These are phyloP conservation scores for Sergeia podlipaevii DNA, from an alignment of 208 protist species.

Conservation along the genomic window DNA sequence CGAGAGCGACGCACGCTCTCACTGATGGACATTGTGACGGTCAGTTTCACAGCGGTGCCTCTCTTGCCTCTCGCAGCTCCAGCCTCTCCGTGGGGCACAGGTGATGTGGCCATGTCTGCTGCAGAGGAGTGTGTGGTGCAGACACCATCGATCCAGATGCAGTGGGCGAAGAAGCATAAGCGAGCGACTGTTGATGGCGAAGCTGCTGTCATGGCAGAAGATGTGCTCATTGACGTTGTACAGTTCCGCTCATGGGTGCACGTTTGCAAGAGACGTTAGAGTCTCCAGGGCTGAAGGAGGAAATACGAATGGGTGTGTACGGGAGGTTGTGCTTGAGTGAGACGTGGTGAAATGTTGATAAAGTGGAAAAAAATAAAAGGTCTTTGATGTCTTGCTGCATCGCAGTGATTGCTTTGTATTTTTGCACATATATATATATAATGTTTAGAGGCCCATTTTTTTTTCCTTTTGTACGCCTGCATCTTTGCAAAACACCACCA, in stretches of 20 bases:
- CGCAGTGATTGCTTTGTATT: too few relatives aligned
- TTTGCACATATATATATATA: too few relatives aligned
- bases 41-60: slow-evolving; percentile 75
- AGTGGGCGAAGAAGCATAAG: slow-evolving; percentile 30
- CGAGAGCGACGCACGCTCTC: slow-evolving; percentile 60
- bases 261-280: slow-evolving; percentile 25
- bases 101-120: neutral
- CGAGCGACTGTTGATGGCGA: neutral
- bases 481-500: too few relatives aligned
- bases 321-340: too few relatives aligned
- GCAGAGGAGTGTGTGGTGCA: slow-evolving; percentile 31
- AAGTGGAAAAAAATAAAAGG: too few relatives aligned
- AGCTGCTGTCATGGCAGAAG: slow-evolving; percentile 10
- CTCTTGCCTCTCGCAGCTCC: slow-evolving; percentile 24
- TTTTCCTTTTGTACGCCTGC: too few relatives aligned
- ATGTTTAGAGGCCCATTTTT: too few relatives aligned
- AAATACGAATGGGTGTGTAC: neutral
- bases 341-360: too few relatives aligned
- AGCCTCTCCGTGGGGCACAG: slow-evolving; percentile 1
- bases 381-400: too few relatives aligned
- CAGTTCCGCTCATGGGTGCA: slow-evolving; percentile 59
- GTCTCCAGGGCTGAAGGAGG: slow-evolving; percentile 10
- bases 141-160: slow-evolving; percentile 63
- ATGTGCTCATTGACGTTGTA: slow-evolving; percentile 67
- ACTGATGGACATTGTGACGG: slow-evolving; percentile 54